Percentiles rank a stretch among this genome's conserved stretches.
These are phyloP conservation scores for Fallopia convolvulus DNA, from an alignment of 148 eudicot species.

Conservation along the genomic window DNA sequence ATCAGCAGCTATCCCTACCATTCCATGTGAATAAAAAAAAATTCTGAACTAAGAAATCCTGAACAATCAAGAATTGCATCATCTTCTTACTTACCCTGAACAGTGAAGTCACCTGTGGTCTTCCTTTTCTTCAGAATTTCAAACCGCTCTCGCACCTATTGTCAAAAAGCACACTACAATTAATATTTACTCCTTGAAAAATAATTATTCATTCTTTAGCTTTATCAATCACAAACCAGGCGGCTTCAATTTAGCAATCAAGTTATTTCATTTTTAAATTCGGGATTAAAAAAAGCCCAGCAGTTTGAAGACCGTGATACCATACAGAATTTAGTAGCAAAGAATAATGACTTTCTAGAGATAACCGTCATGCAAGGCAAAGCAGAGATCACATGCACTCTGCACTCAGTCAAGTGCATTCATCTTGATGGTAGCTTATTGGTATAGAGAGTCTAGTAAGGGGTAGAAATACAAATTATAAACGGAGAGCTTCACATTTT, in stretches of 20 bases:
- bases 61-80: neutral
- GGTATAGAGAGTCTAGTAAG: neutral
- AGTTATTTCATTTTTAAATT: neutral
- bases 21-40: neutral
- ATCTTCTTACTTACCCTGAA: conserved; percentile 49
- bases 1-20: too few relatives aligned
- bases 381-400: neutral
- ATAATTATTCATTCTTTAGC: neutral
- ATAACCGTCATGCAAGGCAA: neutral
- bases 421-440: neutral
- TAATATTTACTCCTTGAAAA: neutral
- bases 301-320: neutral
- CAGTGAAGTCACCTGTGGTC: conserved; percentile 68
- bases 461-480: neutral
- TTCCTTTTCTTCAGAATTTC: conserved; percentile 86
- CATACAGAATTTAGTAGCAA: neutral
- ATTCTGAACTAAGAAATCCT: neutral
- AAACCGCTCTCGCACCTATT: conserved; percentile 81
- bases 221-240: neutral
- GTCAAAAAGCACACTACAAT: conserved; percentile 5
- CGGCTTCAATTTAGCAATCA: neutral
- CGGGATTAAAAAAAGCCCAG: neutral
- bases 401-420: neutral
- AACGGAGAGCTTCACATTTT: neutral
- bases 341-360: neutral